Conservation (phyloP, 2,329 filamentous ascomycete genomes). For the Ceratocystis ficicola region DNA sequence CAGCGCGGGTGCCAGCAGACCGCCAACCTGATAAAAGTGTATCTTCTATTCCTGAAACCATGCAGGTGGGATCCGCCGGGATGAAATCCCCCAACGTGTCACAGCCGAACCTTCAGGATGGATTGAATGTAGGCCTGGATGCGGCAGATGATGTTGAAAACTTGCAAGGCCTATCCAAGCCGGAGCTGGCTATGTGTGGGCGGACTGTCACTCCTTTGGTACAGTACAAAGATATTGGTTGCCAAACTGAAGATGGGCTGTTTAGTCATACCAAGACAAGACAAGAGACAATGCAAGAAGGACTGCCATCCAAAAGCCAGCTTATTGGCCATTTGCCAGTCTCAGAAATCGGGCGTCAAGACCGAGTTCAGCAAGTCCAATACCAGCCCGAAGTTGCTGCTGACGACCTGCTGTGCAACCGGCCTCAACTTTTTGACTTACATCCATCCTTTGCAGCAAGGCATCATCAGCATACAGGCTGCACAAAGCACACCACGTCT, state of each 20-base stretch:
- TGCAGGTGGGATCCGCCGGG: not conserved
- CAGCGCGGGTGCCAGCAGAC: not conserved
- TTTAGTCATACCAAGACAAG: not conserved
- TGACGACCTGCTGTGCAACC: not conserved
- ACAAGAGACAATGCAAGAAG: not conserved
- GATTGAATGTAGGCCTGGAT: not conserved
- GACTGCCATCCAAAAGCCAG: not conserved
- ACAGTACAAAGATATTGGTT: constrained; percentile 17
- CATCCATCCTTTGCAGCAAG: not conserved
- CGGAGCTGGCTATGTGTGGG: not conserved
- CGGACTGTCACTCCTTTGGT: not conserved
- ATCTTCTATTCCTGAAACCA: not conserved
- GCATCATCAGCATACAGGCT: not conserved
- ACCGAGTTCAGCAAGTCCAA: not conserved
- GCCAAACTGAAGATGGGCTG: constrained; percentile 14
- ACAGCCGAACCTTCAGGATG: not conserved
- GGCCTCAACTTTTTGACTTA: not conserved
- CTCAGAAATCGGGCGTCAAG: not conserved
- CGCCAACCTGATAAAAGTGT: not conserved
- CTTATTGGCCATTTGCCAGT: not conserved
- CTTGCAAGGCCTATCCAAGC: not conserved
- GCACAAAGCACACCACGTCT: not conserved
- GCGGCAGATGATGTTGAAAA: not conserved
- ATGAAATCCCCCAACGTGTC: not conserved
- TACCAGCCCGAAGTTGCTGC: not conserved